Conservation (phyloP, 164 flowering plant genomes). For the Kalanchoe fedtschenkoi region DNA sequence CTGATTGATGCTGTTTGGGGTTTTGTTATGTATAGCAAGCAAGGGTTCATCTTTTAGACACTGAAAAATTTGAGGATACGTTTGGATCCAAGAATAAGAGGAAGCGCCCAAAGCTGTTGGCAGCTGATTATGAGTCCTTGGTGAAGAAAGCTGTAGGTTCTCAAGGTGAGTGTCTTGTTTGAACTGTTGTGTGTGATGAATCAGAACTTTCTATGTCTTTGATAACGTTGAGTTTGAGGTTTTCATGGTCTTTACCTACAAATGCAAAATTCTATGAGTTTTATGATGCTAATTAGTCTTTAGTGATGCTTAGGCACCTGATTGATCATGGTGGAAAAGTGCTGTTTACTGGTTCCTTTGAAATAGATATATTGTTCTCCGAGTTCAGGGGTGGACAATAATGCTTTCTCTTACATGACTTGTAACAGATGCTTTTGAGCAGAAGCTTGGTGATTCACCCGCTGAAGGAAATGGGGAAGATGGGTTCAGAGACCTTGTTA, state of each 20-base stretch:
- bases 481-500: conserved; percentile 82
- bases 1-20: conserved; percentile 1
- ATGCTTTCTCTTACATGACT: too few relatives aligned
- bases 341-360: too few relatives aligned
- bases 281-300: too few relatives aligned
- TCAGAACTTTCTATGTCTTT: not conserved
- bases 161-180: conserved; percentile 41
- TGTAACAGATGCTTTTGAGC: conserved; percentile 59
- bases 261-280: too few relatives aligned
- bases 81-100: conserved; percentile 93
- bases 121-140: conserved; percentile 72
- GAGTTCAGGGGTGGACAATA: too few relatives aligned
- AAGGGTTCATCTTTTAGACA: conserved; percentile 83
- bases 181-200: not conserved
- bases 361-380: too few relatives aligned
- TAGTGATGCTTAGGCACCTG: too few relatives aligned
- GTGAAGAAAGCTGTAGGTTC: conserved; percentile 65
- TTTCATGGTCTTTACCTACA: too few relatives aligned
- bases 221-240: not conserved
- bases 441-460: conserved; percentile 33
- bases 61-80: conserved; percentile 64
- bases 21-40: conserved; percentile 44
- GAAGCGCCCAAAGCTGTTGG: conserved; percentile 77
- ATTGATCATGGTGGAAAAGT: too few relatives aligned
- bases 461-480: conserved; percentile 55